These are phyloP conservation scores for Trichoderma guizhouense DNA, from an alignment of 2,329 filamentous ascomycete species.

Conservation along the genomic window DNA sequence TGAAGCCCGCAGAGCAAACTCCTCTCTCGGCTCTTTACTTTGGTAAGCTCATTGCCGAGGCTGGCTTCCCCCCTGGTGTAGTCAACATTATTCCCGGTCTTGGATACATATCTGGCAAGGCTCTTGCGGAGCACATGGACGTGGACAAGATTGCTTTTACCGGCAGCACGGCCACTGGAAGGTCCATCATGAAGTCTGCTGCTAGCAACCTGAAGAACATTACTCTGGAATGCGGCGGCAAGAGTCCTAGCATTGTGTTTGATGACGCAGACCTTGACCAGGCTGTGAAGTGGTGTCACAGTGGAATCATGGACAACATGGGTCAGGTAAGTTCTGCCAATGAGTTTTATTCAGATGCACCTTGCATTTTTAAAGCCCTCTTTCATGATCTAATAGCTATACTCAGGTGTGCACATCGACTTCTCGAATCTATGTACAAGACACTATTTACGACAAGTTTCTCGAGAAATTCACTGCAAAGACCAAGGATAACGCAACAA, in stretches of 20 bases:
- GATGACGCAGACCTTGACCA: constrained; percentile 13
- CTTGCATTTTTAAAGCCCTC: background rate
- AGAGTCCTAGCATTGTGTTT: constrained; percentile 31
- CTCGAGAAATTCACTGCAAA: constrained; percentile 40
- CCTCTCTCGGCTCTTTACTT: constrained; percentile 16
- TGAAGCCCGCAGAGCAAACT: constrained; percentile 71
- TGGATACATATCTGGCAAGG: background rate
- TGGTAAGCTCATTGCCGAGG: constrained; percentile 4
- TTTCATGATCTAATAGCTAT: background rate
- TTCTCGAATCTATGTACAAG: constrained; percentile 38
- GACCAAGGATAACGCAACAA: constrained; percentile 33
- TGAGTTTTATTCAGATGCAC: background rate
- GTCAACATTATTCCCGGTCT: constrained; percentile 16
- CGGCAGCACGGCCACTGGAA: constrained; percentile 7
- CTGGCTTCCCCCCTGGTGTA: constrained; percentile 13
- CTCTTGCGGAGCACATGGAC: constrained; percentile 9
- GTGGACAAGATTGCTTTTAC: constrained; percentile 18
- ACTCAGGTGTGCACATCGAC: background rate
- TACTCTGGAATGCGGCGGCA: constrained; percentile 70
- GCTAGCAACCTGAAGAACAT: constrained; percentile 76
- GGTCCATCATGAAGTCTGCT: constrained; percentile 66
- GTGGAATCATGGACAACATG: constrained; percentile 43
- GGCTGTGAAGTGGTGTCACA: constrained; percentile 9
- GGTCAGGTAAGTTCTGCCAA: constrained; percentile 58
- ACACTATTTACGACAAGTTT: constrained; percentile 31